Evolutionary conservation across 805 yeast genomes (phyloP).

Genomic region (Brettanomyces sp.): DNA sequence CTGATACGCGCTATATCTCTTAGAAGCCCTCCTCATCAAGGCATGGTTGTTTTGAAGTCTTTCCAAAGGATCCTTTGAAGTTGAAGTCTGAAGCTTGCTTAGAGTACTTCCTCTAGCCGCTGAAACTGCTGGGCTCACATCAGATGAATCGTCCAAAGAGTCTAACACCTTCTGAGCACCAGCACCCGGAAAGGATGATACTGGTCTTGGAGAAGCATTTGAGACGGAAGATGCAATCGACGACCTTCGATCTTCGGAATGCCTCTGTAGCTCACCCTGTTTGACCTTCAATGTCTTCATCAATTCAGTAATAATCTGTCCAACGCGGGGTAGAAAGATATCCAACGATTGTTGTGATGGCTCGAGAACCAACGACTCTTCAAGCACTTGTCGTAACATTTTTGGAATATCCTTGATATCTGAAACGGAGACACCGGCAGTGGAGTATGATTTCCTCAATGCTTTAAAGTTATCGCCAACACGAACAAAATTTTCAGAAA

Average conservation of each 20-base stretch:
- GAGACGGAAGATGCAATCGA: not conserved
- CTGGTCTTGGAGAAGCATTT: slow-evolving; percentile 3
- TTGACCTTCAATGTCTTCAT: slow-evolving; percentile 74
- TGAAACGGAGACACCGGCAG: slow-evolving; percentile 69
- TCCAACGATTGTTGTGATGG: slow-evolving; percentile 81
- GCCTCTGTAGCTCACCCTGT: slow-evolving; percentile 37
- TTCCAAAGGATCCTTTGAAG: slow-evolving; percentile 47
- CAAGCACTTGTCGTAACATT: slow-evolving; percentile 67
- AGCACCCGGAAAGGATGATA: no score
- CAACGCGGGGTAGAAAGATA: slow-evolving; percentile 68
- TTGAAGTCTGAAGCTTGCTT: not conserved
- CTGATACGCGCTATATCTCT: slow-evolving; percentile 89
- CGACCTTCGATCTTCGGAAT: not conserved
- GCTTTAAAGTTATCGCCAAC: slow-evolving; percentile 90
- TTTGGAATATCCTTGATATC: slow-evolving; percentile 90
- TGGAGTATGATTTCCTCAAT: slow-evolving; percentile 69
- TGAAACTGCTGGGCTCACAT: not conserved
- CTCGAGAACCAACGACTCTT: slow-evolving; percentile 74
- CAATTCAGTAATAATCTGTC: slow-evolving; percentile 76
- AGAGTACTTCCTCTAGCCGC: not conserved
- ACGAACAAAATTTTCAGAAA: slow-evolving; percentile 83
- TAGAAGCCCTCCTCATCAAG: slow-evolving; percentile 85
- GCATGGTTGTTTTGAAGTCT: slow-evolving; percentile 78
- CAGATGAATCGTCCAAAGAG: not conserved
- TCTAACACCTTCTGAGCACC: not conserved